phyloP scores from a whole-genome alignment of 208 protist genomes.

The Acanthamoeba rhysodes region DNA sequence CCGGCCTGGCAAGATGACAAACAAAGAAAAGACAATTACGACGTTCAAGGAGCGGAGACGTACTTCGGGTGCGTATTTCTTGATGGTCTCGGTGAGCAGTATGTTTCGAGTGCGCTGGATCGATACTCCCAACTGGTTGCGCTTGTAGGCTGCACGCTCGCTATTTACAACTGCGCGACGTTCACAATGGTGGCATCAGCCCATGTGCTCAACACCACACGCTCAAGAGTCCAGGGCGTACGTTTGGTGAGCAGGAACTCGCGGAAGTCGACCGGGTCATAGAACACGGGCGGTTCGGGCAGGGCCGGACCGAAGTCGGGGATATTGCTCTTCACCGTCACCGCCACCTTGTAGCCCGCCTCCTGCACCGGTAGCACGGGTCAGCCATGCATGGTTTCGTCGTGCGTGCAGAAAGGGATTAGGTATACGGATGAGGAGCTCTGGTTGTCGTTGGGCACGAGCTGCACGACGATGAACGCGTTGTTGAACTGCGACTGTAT shows the following conservation, averaged over 20 bases:
- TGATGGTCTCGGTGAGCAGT: conserved; percentile 49
- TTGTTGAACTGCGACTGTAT: conserved; percentile 69
- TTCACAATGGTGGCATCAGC: no score
- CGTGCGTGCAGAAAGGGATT: not conserved
- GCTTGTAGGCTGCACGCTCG: conserved; percentile 57
- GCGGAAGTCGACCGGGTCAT: conserved; percentile 19
- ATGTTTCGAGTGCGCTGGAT: conserved; percentile 56
- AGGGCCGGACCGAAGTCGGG: conserved; percentile 53
- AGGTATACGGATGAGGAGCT: not conserved
- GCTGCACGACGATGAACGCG: conserved; percentile 54
- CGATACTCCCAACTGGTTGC: not conserved
- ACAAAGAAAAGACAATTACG: no score
- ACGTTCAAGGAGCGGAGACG: not conserved
- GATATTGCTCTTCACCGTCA: conserved; percentile 59
- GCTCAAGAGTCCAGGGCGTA: not conserved
- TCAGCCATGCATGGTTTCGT: no score
- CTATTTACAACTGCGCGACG: conserved; percentile 54
- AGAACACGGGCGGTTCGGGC: conserved; percentile 40
- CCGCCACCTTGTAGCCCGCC: conserved; percentile 34
- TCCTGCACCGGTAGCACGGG: not conserved
- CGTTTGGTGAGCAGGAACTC: conserved; percentile 71
- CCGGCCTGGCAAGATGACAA: not conserved
- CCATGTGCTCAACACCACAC: not conserved
- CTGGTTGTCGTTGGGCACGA: not conserved
- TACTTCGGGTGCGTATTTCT: conserved; percentile 55